phyloP scores from a whole-genome alignment of 2,329 filamentous ascomycete species.

The Hymenoscyphus albidus region DNA sequence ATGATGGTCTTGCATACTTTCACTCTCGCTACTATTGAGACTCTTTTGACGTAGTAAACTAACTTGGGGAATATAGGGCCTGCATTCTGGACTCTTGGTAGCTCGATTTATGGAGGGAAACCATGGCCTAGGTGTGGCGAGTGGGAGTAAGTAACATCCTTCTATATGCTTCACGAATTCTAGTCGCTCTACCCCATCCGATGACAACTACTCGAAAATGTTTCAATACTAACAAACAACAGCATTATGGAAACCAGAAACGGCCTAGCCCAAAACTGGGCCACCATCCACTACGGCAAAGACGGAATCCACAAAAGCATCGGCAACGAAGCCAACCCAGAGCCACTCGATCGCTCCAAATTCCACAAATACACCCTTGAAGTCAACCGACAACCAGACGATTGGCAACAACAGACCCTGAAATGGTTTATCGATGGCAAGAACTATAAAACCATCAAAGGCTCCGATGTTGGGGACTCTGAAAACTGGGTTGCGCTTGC shows the following conservation, averaged over 20 bases:
- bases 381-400: constrained; percentile 4
- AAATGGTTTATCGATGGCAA: constrained; percentile 17
- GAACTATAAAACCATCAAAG: constrained; percentile 13
- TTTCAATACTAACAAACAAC: neutral
- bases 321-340: neutral
- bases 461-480: constrained; percentile 8
- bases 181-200: neutral
- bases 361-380: constrained; percentile 15
- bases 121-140: constrained; percentile 16
- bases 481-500: constrained; percentile 10
- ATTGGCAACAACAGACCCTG: constrained; percentile 12
- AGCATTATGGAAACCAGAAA: neutral
- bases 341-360: constrained; percentile 4
- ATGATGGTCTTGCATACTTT: no score
- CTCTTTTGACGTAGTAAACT: no score
- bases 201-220: neutral
- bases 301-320: neutral
- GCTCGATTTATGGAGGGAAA: constrained; percentile 3
- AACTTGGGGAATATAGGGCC: constrained; percentile 3
- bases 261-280: neutral
- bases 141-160: neutral
- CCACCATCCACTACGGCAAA: neutral
- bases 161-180: neutral
- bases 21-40: no score
- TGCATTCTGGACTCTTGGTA: constrained; percentile 17